Base-by-base conservation (phyloP, 495 filamentous ascomycete species). In the Aspergillus coremiiformis region DNA sequence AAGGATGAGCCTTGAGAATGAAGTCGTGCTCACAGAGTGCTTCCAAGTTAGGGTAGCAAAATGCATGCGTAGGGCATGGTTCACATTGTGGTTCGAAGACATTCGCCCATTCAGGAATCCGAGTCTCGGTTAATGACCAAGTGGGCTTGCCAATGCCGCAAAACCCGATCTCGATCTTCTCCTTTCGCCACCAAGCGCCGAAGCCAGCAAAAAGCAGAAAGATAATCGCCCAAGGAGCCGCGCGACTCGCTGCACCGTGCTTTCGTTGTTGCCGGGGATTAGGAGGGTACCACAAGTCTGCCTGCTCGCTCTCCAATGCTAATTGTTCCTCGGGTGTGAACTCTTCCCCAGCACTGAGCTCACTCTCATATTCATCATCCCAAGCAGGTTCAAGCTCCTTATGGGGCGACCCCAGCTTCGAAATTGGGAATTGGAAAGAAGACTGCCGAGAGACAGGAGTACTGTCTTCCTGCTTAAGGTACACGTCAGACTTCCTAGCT, bases 141-240 rank as follows among this genome's bases (percentile, higher is more conserved):
- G 78, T 80, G 30, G 81, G 73, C 52, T 82, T 78, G 15, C 90
- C 93, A 55, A 93, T 81, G 20, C 91, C 92, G 66, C 93, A 98
- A 66, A 92, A 98, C 22, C 93, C 93, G 37, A 96, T 89, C 32
- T 88, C 88, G 11, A 94, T 69, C 77, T 97, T 96, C 67, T 98
- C 94, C 53, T 91, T 86, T 45, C 94, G 79, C 78, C 89, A 97
- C 81, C 90, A 92, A 33, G 77, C 77, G 21, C 76, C 86, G 54
- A 93, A 90, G 4, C 86, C 83, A 21, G 75, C 77, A 22, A 94
- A 55, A 4, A 94, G 65, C 0, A 82, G 80, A 0, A 85, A 54
- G 12, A 86, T 56, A 5, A 94, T 76, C 11, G 86, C 70, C 72
- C 79, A 85, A 8, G 90, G 70, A 8, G 86, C 80, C 4, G 77